phyloP scores from a whole-genome alignment of 1,284 basidiomycete species.

The Ustilago loliicola region DNA sequence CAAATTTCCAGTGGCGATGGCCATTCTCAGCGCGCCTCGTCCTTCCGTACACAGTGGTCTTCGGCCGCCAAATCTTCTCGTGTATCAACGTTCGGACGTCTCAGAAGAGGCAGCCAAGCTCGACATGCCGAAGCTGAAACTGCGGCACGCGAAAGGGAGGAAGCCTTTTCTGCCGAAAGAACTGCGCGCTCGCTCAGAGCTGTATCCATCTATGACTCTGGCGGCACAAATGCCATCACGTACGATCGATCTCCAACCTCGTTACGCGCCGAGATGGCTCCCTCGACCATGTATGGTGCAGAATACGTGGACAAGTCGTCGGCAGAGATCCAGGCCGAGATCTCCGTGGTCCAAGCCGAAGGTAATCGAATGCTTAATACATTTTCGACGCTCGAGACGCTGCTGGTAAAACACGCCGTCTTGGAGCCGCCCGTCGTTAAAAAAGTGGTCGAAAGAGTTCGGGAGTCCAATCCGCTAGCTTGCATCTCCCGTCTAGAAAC shows the following conservation, averaged over 20 bases:
- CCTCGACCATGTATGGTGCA: constrained; percentile 43
- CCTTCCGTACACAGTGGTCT: constrained; percentile 35
- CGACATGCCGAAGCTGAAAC: constrained; percentile 29
- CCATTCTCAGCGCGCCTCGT: constrained; percentile 35
- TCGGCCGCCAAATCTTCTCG: constrained; percentile 34
- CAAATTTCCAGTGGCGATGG: constrained; percentile 47
- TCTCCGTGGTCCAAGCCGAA: constrained; percentile 56
- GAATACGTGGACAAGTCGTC: constrained; percentile 50
- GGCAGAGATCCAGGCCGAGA: constrained; percentile 61
- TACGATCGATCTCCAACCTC: constrained; percentile 22
- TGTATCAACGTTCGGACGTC: constrained; percentile 36
- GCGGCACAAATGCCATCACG: background rate
- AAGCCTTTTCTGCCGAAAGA: constrained; percentile 37
- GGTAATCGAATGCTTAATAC: constrained; percentile 54
- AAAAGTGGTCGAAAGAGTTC: constrained; percentile 12
- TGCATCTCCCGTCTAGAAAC: constrained; percentile 9
- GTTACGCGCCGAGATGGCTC: constrained; percentile 28
- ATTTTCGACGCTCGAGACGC: constrained; percentile 44
- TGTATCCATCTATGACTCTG: constrained; percentile 33
- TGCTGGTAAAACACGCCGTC: constrained; percentile 32
- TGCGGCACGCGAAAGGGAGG: constrained; percentile 35
- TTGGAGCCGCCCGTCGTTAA: constrained; percentile 21
- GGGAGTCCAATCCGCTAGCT: constrained; percentile 15
- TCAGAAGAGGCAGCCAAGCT: constrained; percentile 33
- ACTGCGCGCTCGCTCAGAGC: constrained; percentile 42